A percentile compares a stretch with the other conserved stretches of the same genome.
These are phyloP conservation scores for Graphiopsis chlorocephala DNA, from an alignment of 2,329 filamentous ascomycete species.

Conservation along the genomic window DNA sequence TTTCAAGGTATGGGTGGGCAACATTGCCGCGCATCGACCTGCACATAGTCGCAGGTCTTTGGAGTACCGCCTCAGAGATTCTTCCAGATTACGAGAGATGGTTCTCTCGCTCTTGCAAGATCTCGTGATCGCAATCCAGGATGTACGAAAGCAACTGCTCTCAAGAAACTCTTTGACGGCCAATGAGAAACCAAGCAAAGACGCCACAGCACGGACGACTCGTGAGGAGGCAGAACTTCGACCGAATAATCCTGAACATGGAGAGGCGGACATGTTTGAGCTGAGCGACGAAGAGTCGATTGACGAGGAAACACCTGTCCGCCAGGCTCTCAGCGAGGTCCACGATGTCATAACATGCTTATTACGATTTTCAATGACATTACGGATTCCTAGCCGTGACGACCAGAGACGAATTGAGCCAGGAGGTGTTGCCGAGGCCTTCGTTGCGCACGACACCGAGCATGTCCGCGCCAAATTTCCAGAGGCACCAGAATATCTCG, in stretches of 20 bases:
- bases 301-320: background rate
- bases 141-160: background rate
- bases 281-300: slow-evolving; percentile 3
- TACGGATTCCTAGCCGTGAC: slow-evolving; percentile 35
- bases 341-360: slow-evolving; percentile 31
- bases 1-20: slow-evolving; percentile 36
- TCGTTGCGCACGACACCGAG: background rate
- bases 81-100: slow-evolving; percentile 21
- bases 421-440: background rate
- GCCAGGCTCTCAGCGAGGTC: slow-evolving; percentile 22
- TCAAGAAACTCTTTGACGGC: too few relatives aligned
- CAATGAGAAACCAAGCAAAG: background rate
- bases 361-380: slow-evolving; percentile 34
- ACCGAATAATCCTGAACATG: background rate
- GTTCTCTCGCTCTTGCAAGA: slow-evolving; percentile 21
- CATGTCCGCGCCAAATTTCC: background rate
- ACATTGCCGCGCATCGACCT: slow-evolving; percentile 34
- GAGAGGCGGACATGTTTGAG: slow-evolving; percentile 4
- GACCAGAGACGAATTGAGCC: slow-evolving; percentile 24
- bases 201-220: too few relatives aligned
- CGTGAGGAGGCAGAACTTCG: background rate
- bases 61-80: slow-evolving; percentile 35
- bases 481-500: background rate
- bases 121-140: slow-evolving; percentile 23
- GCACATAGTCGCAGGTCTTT: slow-evolving; percentile 31